phyloP scores from a whole-genome alignment of 1,139 yeast genomes.

The Casaregolazyma lundiana region DNA sequence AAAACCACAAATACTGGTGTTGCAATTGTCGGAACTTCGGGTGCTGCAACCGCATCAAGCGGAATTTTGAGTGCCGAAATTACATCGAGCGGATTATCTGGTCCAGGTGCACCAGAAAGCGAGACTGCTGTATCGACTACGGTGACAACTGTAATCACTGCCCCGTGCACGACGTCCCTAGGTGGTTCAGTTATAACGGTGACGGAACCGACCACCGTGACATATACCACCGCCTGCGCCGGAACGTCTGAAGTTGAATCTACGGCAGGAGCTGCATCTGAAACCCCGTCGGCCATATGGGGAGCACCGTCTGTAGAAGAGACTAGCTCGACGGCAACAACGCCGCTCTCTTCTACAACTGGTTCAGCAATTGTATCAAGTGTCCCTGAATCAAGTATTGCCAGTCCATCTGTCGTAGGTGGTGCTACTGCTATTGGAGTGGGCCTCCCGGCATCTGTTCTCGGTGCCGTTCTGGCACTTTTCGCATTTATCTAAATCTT shows the following conservation, averaged over 20 bases:
- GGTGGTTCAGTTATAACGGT: neutral
- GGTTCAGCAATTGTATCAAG: neutral
- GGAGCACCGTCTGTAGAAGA: conserved; percentile 1
- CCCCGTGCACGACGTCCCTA: neutral
- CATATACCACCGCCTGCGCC: neutral
- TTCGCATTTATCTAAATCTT: neutral
- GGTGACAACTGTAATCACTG: conserved; percentile 2
- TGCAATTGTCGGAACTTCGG: neutral
- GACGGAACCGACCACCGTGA: neutral
- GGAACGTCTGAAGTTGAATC: neutral
- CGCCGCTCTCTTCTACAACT: neutral
- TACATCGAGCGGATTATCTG: too few relatives aligned
- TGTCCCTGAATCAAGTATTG: neutral
- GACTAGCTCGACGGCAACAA: neutral
- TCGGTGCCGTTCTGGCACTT: neutral
- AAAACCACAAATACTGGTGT: neutral
- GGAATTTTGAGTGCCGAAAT: neutral
- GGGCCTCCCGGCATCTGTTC: neutral
- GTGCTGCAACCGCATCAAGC: conserved; percentile 7
- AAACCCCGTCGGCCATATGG: conserved; percentile 2
- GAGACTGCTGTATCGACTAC: too few relatives aligned
- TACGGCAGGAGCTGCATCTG: neutral
- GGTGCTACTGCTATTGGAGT: neutral
- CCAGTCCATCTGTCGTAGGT: neutral
- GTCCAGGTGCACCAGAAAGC: too few relatives aligned